Evolutionary conservation across 345 rosid species (phyloP).

Genomic region (Eucalyptus polybractea): DNA sequence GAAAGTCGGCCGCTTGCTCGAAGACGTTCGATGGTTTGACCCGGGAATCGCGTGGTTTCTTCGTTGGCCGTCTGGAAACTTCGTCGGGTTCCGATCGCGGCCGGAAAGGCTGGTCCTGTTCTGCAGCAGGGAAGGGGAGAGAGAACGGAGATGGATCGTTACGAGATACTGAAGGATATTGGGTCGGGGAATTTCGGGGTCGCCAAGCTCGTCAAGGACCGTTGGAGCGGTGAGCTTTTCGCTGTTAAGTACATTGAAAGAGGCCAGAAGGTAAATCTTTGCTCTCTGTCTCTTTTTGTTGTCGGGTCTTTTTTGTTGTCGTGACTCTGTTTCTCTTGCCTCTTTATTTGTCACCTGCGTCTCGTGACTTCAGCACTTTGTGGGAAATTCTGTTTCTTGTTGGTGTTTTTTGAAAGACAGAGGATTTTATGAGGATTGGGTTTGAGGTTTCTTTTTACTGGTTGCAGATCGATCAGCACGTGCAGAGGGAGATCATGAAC

Average conservation of each 20-base stretch:
- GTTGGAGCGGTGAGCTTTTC: conserved; percentile 38
- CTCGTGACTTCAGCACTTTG: not conserved
- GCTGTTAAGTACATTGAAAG: conserved; percentile 82
- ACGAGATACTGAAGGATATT: conserved; percentile 66
- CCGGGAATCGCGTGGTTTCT: not conserved
- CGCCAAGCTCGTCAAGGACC: conserved; percentile 69
- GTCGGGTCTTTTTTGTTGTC: not conserved
- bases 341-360: not conserved
- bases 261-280: conserved; percentile 50
- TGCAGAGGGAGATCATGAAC: conserved; percentile 91
- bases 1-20: not conserved
- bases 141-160: conserved; percentile 44
- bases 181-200: conserved; percentile 93
- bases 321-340: not conserved
- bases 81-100: not conserved
- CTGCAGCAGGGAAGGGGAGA: not conserved
- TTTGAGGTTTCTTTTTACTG: not conserved
- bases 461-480: conserved; percentile 83
- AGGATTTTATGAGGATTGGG: not conserved
- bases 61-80: not conserved
- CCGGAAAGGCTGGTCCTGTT: not conserved
- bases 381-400: not conserved
- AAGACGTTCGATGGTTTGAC: not conserved
- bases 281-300: not conserved
- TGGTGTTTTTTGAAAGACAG: not conserved